Evolutionary conservation across 768 basidiomycete genomes (phyloP), one percentile per base, ranked within the genome.

Genomic region (Serpula lacrymans): DNA sequence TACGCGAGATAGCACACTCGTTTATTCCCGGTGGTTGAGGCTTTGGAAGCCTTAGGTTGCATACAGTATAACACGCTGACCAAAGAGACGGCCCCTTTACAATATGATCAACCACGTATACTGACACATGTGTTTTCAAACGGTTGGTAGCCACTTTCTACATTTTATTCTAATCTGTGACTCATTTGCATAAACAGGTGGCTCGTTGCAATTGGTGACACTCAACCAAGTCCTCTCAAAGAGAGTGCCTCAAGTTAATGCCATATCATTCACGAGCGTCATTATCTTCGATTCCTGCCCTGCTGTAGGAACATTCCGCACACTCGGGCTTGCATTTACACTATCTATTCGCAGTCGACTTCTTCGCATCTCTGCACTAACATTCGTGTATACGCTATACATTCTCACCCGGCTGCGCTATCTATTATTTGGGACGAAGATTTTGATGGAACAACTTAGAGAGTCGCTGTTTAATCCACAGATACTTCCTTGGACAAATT

Each of bases 401-500:
- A 31, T 40, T 3, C 1, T 57, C 17, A n/a, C n/a, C n/a, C 42
- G 41, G 14, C 38, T 54, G n/a, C 24, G 13, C 24, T 13, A 47
- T 1, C 11, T 16, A 12, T 9, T 47, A 7, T 53, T 61, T 14
- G 57, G 58, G 13, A 28, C 39, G 4, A 45, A 59, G 18, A 42
- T 43, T 2, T 5, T 20, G 9, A 33, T 34, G 17, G 43, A 18
- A 26, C 46, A 37, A 32, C 11, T 44, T 33, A 50, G 35, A 22
- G 16, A 22, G 7, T 33, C 41, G 4, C 50, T 59, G 17, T 43
- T 54, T 14, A 40, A 50, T 5, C 56, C 62, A 2, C 36, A 16
- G 6, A 27, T 68, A 20, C 42, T 68, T 4, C 63, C 63, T 1
- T 64, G 66, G 64, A 59, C 51, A 49, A 44, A 40, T 12, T 7